These are phyloP conservation scores for Candida nanaspora DNA, from an alignment of 805 yeast species.

Conservation along the genomic window DNA sequence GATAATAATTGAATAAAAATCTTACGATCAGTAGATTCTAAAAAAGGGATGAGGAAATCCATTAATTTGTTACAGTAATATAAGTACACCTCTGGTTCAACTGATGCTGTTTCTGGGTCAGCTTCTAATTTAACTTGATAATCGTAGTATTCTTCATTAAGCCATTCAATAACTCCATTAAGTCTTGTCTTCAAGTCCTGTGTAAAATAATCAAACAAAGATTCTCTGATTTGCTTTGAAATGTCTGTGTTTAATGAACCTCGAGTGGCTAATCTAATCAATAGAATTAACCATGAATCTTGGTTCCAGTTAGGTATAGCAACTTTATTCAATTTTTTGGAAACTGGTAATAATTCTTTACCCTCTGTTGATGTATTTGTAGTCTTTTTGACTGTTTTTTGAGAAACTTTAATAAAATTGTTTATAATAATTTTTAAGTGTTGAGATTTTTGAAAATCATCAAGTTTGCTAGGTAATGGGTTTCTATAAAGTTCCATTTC, in stretches of 20 bases:
- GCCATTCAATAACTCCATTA: constrained; percentile 81
- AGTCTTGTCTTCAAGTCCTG: constrained; percentile 65
- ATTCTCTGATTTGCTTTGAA: constrained; percentile 58
- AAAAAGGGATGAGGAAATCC: constrained; percentile 75
- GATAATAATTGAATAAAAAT: constrained; percentile 75
- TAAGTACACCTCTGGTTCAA: constrained; percentile 37
- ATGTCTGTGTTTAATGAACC: constrained; percentile 39
- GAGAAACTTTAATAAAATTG: constrained; percentile 46
- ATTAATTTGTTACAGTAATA: constrained; percentile 66
- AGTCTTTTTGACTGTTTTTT: constrained; percentile 1
- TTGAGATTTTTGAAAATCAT: constrained; percentile 46
- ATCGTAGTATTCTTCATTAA: constrained; percentile 89
- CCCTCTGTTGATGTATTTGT: background rate
- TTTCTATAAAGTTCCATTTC: constrained; percentile 31
- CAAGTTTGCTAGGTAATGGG: constrained; percentile 51
- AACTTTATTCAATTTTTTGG: constrained; percentile 38
- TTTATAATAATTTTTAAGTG: constrained; percentile 52
- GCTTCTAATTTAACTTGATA: constrained; percentile 28
- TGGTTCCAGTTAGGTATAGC: constrained; percentile 46
- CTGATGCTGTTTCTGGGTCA: constrained; percentile 9
- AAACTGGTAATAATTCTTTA: background rate
- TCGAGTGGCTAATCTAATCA: constrained; percentile 75
- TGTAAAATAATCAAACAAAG: constrained; percentile 66
- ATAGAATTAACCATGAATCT: constrained; percentile 69
- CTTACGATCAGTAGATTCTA: constrained; percentile 76